Percentiles rank a stretch among this genome's conserved stretches.
These are phyloP conservation scores for Lipomyces chichibuensis DNA, from an alignment of 805 yeast genomes.

Conservation along the genomic window DNA sequence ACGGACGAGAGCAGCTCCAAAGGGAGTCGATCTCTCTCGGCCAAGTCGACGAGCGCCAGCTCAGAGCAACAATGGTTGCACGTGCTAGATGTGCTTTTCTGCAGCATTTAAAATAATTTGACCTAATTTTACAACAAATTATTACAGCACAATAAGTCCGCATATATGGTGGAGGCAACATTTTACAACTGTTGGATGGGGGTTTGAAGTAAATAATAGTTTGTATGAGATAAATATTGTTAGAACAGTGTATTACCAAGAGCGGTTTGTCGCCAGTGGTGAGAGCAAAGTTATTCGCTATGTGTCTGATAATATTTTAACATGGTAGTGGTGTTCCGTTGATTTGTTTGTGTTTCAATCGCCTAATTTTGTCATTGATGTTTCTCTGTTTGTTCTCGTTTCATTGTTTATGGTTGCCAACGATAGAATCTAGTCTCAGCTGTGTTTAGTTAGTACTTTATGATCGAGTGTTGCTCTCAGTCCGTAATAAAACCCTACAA, in stretches of 20 bases:
- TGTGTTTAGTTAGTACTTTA: not conserved
- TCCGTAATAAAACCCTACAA: no score
- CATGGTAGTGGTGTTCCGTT: conserved; percentile 25
- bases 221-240: not conserved
- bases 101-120: not conserved
- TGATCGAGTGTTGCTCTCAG: not conserved
- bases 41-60: conserved; percentile 37
- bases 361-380: conserved; percentile 1
- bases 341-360: conserved; percentile 8
- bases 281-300: not conserved
- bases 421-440: not conserved
- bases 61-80: conserved; percentile 41
- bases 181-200: not conserved
- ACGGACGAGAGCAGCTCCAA: conserved; percentile 39
- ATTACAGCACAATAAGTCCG: not conserved
- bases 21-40: conserved; percentile 43
- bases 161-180: not conserved
- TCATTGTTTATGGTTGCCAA: not conserved
- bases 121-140: not conserved
- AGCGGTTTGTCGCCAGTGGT: not conserved
- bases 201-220: not conserved
- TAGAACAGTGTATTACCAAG: not conserved
- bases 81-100: conserved; percentile 40
- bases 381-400: conserved; percentile 7
- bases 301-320: conserved; percentile 10